Percentiles rank a stretch among this genome's conserved stretches.
phyloP scores from a whole-genome alignment of 2,329 filamentous ascomycete species.

The Botrytis medusae region DNA sequence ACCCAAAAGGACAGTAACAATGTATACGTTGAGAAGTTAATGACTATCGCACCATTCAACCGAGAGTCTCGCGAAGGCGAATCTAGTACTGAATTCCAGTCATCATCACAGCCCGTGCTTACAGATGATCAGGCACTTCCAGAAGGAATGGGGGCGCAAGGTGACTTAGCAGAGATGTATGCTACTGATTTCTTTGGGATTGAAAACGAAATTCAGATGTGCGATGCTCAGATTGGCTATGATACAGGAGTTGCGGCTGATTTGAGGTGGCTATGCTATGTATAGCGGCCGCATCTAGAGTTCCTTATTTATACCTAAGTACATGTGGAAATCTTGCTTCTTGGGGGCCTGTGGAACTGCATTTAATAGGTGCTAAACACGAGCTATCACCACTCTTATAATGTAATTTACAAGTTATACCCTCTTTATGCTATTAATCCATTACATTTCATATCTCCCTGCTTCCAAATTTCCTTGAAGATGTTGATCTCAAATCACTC shows the following conservation, averaged over 20 bases:
- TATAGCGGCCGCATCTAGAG: not conserved
- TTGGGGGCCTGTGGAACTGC: too few relatives aligned
- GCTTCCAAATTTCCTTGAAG: too few relatives aligned
- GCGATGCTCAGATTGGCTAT: constrained; percentile 12
- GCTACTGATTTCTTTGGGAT: constrained; percentile 12
- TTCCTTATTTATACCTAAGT: too few relatives aligned
- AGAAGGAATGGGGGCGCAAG: not conserved
- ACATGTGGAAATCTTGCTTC: too few relatives aligned
- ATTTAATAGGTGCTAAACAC: too few relatives aligned
- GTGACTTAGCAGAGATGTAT: not conserved
- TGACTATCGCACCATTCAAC: constrained; percentile 1
- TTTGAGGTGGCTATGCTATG: constrained; percentile 13
- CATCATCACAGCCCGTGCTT: not conserved
- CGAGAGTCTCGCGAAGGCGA: not conserved
- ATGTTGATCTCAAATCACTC: too few relatives aligned
- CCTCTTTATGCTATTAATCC: too few relatives aligned
- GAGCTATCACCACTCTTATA: too few relatives aligned
- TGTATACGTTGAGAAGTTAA: constrained; percentile 10
- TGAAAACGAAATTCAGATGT: constrained; percentile 12
- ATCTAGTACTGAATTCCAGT: not conserved
- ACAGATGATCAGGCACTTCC: not conserved
- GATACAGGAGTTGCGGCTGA: constrained; percentile 13
- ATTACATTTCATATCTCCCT: too few relatives aligned
- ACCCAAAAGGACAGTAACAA: not conserved
- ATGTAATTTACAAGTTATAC: too few relatives aligned